Conservation (phyloP, 352 stramenopile species). For the Phytophthora sp. region DNA sequence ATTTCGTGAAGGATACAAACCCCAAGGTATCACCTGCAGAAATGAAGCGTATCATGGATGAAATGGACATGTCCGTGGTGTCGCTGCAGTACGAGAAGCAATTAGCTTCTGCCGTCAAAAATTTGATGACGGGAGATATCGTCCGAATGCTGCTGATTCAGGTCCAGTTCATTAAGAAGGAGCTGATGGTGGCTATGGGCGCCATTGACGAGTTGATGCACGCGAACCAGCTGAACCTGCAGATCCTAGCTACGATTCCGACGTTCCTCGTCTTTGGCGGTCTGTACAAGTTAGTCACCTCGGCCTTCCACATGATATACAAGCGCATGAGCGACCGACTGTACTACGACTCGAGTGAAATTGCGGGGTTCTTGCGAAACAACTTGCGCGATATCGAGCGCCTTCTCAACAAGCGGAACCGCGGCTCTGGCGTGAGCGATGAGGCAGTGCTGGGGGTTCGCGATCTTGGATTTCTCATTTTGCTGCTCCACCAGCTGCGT, state of each 20-base stretch:
- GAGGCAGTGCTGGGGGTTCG: slow-evolving; percentile 58
- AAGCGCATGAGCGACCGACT: slow-evolving; percentile 79
- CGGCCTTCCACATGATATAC: slow-evolving; percentile 74
- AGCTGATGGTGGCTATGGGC: slow-evolving; percentile 88
- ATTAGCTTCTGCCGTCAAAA: slow-evolving; percentile 65
- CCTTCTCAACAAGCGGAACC: slow-evolving; percentile 86
- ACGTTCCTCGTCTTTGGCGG: slow-evolving; percentile 83
- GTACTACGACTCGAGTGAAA: slow-evolving; percentile 78
- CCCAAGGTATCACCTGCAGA: slow-evolving; percentile 46
- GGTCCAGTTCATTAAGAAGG: slow-evolving; percentile 91
- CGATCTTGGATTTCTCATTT: slow-evolving; percentile 75
- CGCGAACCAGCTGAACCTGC: slow-evolving; percentile 87
- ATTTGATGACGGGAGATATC: slow-evolving; percentile 86
- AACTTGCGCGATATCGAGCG: slow-evolving; percentile 86
- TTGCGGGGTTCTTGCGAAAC: slow-evolving; percentile 79
- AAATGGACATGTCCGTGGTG: slow-evolving; percentile 82
- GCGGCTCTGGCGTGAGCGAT: slow-evolving; percentile 20
- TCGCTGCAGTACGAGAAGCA: slow-evolving; percentile 78
- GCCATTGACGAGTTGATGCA: slow-evolving; percentile 90
- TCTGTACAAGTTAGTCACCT: slow-evolving; percentile 65
- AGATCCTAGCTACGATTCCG: slow-evolving; percentile 85
- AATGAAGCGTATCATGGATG: slow-evolving; percentile 57
- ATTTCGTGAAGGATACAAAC: slow-evolving; percentile 82
- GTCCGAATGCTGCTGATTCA: slow-evolving; percentile 90
- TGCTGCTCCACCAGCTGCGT: slow-evolving; percentile 79